Conservation (phyloP, 2,329 filamentous ascomycete species). For the Alternaria tenuissima region DNA sequence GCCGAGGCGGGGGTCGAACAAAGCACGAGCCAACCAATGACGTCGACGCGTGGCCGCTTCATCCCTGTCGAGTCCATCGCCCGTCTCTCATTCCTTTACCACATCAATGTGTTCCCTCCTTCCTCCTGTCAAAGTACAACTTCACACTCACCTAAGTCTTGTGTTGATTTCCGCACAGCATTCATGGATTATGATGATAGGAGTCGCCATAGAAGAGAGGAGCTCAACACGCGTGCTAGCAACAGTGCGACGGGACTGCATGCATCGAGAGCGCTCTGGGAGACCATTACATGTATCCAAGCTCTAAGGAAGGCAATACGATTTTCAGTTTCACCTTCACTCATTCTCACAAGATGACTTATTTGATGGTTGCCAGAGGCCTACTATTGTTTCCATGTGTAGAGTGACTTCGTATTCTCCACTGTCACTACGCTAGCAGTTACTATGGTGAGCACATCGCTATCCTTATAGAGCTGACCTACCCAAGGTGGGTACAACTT, state of each 20-base stretch:
- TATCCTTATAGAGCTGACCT: not conserved
- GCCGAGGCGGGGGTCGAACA: constrained; percentile 3
- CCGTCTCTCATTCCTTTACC: not conserved
- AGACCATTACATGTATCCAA: not conserved
- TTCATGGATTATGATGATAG: not conserved
- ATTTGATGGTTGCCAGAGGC: not conserved
- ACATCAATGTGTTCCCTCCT: not conserved
- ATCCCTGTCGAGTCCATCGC: not conserved
- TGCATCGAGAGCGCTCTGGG: not conserved
- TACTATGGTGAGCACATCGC: not conserved
- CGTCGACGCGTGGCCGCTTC: constrained; percentile 3
- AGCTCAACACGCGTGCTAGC: not conserved
- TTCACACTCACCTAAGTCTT: not conserved
- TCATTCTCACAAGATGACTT: not conserved
- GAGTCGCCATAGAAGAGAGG: not conserved
- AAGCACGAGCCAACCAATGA: constrained; percentile 11
- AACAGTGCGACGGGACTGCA: not conserved
- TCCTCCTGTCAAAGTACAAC: not conserved
- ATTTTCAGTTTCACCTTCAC: not conserved
- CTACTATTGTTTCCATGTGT: not conserved
- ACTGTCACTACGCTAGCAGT: not conserved
- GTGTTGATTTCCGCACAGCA: not conserved
- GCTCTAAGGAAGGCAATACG: not conserved
- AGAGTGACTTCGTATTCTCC: not conserved
- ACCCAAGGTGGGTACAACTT: not conserved